Evolutionary conservation across 2,329 filamentous ascomycete genomes (phyloP).

Genomic region (Teratosphaeria pseudoeucalypti): DNA sequence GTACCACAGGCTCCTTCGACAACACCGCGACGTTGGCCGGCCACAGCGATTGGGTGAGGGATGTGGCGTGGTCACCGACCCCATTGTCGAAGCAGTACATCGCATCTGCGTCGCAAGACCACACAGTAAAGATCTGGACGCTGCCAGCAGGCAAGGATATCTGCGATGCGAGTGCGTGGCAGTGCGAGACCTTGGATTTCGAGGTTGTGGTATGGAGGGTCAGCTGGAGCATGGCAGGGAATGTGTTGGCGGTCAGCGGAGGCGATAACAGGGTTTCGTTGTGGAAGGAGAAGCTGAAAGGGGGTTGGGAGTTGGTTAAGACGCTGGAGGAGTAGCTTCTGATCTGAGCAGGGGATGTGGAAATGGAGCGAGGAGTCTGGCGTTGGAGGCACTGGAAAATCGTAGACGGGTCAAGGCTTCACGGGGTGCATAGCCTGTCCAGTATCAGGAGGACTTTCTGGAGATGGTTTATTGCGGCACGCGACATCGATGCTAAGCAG

Average conservation of each 20-base stretch:
- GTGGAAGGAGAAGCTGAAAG: conserved; percentile 92
- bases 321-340: conserved; percentile 58
- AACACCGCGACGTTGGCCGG: conserved; percentile 57
- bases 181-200: conserved; percentile 74
- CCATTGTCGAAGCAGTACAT: conserved; percentile 95
- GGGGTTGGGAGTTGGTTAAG: conserved; percentile 96
- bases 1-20: conserved; percentile 25
- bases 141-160: conserved; percentile 31
- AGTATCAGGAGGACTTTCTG: too few species aligned
- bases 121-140: conserved; percentile 97
- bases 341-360: not conserved
- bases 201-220: conserved; percentile 89
- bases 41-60: conserved; percentile 92
- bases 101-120: conserved; percentile 88
- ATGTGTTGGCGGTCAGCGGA: conserved; percentile 86
- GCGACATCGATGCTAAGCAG: not conserved
- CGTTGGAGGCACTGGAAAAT: not conserved
- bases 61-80: conserved; percentile 94
- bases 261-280: conserved; percentile 94
- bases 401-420: not conserved
- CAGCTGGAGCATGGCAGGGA: conserved; percentile 95
- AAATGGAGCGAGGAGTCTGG: not conserved
- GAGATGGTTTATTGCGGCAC: not conserved
- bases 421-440: too few species aligned
- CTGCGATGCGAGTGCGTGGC: conserved; percentile 57